These are phyloP conservation scores for Lentinula guzmanii DNA, from an alignment of 768 basidiomycete species.

Conservation along the genomic window DNA sequence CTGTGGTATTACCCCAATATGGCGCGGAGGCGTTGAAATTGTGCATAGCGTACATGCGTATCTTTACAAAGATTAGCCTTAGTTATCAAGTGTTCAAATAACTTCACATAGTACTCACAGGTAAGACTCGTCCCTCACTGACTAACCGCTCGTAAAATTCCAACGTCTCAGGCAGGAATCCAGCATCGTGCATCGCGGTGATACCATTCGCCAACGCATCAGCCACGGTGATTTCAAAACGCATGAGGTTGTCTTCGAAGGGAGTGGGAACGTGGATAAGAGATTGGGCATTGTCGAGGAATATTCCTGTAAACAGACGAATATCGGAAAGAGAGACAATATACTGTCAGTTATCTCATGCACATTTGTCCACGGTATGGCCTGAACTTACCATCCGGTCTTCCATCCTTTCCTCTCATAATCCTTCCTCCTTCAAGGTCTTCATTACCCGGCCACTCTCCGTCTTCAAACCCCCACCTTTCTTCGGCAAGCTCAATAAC, in stretches of 20 bases:
- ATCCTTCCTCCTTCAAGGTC: background rate
- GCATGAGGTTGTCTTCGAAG: background rate
- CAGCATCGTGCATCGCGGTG: constrained; percentile 6
- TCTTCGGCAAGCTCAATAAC: constrained; percentile 4
- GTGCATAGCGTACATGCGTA: constrained; percentile 4
- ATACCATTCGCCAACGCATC: constrained; percentile 3
- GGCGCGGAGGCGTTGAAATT: background rate
- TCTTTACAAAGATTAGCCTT: background rate
- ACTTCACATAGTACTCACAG: background rate
- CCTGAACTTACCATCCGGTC: background rate
- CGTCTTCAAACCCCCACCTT: background rate
- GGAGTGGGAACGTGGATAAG: background rate
- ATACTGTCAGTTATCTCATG: too few relatives aligned
- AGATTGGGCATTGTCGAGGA: constrained; percentile 1
- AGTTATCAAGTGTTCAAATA: background rate
- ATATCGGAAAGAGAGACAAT: too few relatives aligned
- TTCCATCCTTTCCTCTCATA: background rate
- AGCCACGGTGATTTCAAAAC: background rate
- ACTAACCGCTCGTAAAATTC: background rate
- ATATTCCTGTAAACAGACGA: background rate
- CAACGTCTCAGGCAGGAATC: background rate
- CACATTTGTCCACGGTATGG: too few relatives aligned
- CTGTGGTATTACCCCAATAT: constrained; percentile 1
- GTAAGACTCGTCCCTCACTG: background rate
- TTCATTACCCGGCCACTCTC: background rate